Evolutionary conservation across 2,329 filamentous ascomycete species (phyloP), one percentile per base, ranked within the genome.

Genomic region (Graphiopsis chlorocephala): DNA sequence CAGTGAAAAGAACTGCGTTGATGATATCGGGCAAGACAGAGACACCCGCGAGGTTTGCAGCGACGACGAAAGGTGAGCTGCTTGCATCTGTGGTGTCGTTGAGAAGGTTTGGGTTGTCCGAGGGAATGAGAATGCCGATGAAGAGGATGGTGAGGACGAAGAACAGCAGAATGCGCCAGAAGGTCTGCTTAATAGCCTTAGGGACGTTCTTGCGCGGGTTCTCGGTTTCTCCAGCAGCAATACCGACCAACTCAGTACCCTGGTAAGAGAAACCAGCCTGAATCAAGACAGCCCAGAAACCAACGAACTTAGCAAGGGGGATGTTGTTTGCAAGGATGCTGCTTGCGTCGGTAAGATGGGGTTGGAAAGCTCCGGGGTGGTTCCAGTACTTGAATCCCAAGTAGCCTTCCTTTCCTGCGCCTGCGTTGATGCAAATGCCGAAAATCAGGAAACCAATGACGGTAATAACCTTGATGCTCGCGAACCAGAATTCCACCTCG

Each of bases 1-100:
- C 86, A 0, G 86, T 88, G 20, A 92, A 79, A 52, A 93, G 83
- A 75, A 91, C 83, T 14, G 88, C 89, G 71, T 93, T 92, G 76
- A 92, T 86, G 38, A 92, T 80, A 50, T 82, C 82, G 25, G 87
- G 87, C 12, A 91, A 81, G 1, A 83, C 83, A 0, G 75, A 72
- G 50, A 91, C 85, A 52, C 86, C 85, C 7, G 87, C 86, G 64
- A 86, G 80, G 66, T 84, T 78, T 66, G 87, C 86, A 26, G 85
- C 85, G 68, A 91, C 85, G 65, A 91, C 88, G 71, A 90, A 90
- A 0, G 89, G 89, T 0, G 85, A 87, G 4, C 84, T 82, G 7
- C 83, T 82, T 48, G 79, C 79, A 66, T 78, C 75, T 59, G 76
- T 78, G 56, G 71, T 73, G 47, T 72, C 75, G 23, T 71, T 74